Conservation (phyloP, 2,329 filamentous ascomycete genomes). For the Microascus cirrosus region DNA sequence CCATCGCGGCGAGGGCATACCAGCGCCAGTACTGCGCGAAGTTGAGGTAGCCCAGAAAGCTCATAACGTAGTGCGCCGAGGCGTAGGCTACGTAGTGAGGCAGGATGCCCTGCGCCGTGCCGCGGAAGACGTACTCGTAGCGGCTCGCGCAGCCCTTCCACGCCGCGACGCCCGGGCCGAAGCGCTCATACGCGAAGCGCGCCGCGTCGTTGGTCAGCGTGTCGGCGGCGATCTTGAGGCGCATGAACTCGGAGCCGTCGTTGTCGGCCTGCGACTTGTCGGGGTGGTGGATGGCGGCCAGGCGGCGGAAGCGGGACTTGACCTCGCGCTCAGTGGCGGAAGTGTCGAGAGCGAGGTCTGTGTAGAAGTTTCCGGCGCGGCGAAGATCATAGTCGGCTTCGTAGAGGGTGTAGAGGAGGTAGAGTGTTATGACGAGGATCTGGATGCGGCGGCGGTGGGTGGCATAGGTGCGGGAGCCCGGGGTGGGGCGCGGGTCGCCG, state of each 20-base stretch:
- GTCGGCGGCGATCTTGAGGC: conserved; percentile 74
- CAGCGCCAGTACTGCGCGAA: conserved; percentile 57
- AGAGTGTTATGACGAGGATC: conserved; percentile 68
- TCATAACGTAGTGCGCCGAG: conserved; percentile 47
- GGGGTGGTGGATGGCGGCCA: conserved; percentile 65
- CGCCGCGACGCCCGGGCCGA: conserved; percentile 59
- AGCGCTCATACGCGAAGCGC: conserved; percentile 82
- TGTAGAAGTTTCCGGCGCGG: conserved; percentile 65
- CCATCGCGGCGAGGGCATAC: conserved; percentile 41
- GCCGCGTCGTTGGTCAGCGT: conserved; percentile 65
- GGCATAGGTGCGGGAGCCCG: conserved; percentile 56
- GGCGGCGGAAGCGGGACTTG: conserved; percentile 72
- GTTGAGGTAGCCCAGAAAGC: conserved; percentile 55
- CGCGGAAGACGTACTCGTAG: conserved; percentile 60
- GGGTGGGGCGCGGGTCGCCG: conserved; percentile 67
- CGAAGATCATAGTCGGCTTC: conserved; percentile 79
- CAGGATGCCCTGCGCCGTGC: conserved; percentile 44
- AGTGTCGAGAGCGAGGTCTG: conserved; percentile 59
- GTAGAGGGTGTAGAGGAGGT: conserved; percentile 86
- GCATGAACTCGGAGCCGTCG: conserved; percentile 50
- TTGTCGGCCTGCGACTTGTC: conserved; percentile 55
- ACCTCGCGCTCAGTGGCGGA: conserved; percentile 63
- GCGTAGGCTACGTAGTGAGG: conserved; percentile 52
- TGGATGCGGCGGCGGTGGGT: conserved; percentile 74
- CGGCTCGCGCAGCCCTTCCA: conserved; percentile 59